phyloP scores from a whole-genome alignment of 1,284 basidiomycete species.

The Boletus mariae region DNA sequence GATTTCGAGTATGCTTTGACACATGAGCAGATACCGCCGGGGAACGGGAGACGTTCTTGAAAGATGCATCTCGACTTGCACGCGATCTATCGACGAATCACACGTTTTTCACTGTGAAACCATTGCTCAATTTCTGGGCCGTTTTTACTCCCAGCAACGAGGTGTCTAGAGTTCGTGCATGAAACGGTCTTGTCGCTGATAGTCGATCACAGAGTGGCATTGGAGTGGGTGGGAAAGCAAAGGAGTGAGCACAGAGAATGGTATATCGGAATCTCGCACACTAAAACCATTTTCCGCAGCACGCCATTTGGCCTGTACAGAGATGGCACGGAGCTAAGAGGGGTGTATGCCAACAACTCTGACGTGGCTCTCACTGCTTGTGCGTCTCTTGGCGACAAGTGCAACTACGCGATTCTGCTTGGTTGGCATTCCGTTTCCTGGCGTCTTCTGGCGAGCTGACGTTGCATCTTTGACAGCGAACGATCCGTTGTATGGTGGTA shows the following conservation, averaged over 20 bases:
- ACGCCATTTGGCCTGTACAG: conserved; percentile 79
- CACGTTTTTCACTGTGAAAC: conserved; percentile 73
- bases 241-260: conserved; percentile 46
- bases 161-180: conserved; percentile 34
- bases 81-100: conserved; percentile 69
- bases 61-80: conserved; percentile 65
- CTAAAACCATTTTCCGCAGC: conserved; percentile 35
- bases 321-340: conserved; percentile 75
- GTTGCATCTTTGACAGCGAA: conserved; percentile 49
- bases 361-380: conserved; percentile 70
- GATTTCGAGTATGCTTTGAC: not conserved
- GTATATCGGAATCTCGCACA: not conserved
- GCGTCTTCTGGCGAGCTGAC: conserved; percentile 8
- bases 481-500: conserved; percentile 79
- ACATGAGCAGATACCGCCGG: conserved; percentile 48
- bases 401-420: conserved; percentile 76
- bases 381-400: conserved; percentile 56
- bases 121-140: conserved; percentile 80
- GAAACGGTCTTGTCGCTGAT: conserved; percentile 1
- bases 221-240: conserved; percentile 65
- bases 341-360: conserved; percentile 68
- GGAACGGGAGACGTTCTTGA: conserved; percentile 65
- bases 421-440: conserved; percentile 39
- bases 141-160: conserved; percentile 73
- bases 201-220: conserved; percentile 60